These are phyloP conservation scores for Trichosphaerium sp. DNA, from an alignment of 78 protist species.

Conservation along the genomic window DNA sequence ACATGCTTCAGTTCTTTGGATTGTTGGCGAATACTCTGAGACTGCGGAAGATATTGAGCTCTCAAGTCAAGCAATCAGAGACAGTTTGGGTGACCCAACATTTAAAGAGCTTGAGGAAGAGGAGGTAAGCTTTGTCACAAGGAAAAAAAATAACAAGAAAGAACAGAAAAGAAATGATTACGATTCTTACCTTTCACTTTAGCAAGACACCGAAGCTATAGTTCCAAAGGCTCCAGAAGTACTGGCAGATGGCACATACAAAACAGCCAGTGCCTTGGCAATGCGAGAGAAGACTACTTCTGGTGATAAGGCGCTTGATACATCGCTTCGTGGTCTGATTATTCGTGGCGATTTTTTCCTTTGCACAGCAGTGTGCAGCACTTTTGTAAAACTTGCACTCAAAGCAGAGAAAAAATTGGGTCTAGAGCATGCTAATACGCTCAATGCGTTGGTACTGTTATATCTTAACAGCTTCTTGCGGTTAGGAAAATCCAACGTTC, in stretches of 20 bases:
- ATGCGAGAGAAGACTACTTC: neutral
- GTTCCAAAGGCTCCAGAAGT: neutral
- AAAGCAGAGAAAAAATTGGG: no score
- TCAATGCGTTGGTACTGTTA: no score
- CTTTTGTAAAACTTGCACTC: no score
- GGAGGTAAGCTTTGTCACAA: neutral
- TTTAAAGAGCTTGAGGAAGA: slow-evolving; percentile 9
- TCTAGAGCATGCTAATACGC: no score
- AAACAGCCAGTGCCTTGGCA: slow-evolving; percentile 15
- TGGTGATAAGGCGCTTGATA: neutral
- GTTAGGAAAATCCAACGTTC: no score
- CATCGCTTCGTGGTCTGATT: slow-evolving; percentile 12
- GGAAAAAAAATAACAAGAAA: slow-evolving; percentile 11
- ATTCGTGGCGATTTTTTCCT: neutral
- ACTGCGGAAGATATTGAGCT: slow-evolving; percentile 31
- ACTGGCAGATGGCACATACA: slow-evolving; percentile 40
- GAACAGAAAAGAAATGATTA: no score
- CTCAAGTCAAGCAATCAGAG: slow-evolving; percentile 28
- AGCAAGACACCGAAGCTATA: slow-evolving; percentile 18
- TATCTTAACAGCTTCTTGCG: no score
- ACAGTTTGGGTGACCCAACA: slow-evolving; percentile 6
- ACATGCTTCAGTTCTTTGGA: slow-evolving; percentile 82
- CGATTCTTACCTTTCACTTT: no score
- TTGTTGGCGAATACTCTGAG: slow-evolving; percentile 63
- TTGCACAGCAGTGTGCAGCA: no score